Evolutionary conservation across 1,284 basidiomycete species (phyloP).

Genomic region (Tetrapyrgos nigripes): DNA sequence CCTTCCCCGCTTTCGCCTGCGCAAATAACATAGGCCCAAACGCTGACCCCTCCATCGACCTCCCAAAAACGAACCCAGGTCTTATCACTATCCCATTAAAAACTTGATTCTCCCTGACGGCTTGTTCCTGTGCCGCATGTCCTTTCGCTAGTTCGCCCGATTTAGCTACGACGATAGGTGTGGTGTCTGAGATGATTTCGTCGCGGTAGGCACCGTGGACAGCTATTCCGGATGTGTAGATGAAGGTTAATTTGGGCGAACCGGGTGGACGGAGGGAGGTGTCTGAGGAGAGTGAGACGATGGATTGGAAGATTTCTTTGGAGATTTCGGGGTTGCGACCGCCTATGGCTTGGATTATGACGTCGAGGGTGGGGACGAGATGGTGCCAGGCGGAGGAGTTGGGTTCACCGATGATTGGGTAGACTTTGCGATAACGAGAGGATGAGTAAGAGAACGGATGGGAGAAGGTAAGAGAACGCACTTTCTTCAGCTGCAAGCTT

Average conservation of each 20-base stretch:
- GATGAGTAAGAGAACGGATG: neutral
- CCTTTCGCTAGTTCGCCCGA: slow-evolving; percentile 41
- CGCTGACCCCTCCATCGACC: slow-evolving; percentile 40
- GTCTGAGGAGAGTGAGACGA: slow-evolving; percentile 42
- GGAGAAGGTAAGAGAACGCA: slow-evolving; percentile 23
- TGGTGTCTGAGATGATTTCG: slow-evolving; percentile 41
- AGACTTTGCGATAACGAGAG: slow-evolving; percentile 38
- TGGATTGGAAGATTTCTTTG: slow-evolving; percentile 20
- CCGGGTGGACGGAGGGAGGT: slow-evolving; percentile 39
- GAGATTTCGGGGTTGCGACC: slow-evolving; percentile 27
- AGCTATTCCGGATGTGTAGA: slow-evolving; percentile 59
- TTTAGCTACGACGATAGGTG: slow-evolving; percentile 28
- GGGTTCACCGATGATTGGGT: slow-evolving; percentile 51
- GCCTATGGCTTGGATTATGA: slow-evolving; percentile 57
- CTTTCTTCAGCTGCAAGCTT: slow-evolving; percentile 52
- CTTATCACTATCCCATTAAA: slow-evolving; percentile 60
- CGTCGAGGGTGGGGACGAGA: slow-evolving; percentile 48
- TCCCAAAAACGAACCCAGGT: slow-evolving; percentile 54
- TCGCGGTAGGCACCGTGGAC: slow-evolving; percentile 49
- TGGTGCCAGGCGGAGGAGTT: slow-evolving; percentile 45
- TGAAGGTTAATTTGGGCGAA: slow-evolving; percentile 52
- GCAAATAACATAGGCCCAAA: too few species aligned
- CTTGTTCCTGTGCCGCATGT: slow-evolving; percentile 44
- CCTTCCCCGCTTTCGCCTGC: slow-evolving; percentile 35
- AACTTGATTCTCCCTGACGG: slow-evolving; percentile 34